These are phyloP conservation scores for Tolypocladium endophyticum DNA, from an alignment of 2,329 filamentous ascomycete species.

Conservation along the genomic window DNA sequence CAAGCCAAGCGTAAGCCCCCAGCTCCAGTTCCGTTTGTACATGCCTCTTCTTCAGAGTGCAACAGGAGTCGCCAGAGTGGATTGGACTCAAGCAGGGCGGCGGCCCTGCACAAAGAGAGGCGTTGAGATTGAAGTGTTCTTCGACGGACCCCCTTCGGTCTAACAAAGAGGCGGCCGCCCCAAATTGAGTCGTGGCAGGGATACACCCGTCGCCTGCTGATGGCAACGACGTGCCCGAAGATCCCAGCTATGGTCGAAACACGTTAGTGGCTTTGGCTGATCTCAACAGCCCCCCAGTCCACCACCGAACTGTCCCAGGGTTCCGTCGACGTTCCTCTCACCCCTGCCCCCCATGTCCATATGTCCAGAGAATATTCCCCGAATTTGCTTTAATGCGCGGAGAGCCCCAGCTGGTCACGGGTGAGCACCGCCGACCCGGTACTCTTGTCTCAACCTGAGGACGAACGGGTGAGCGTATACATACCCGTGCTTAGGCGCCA, in stretches of 20 bases:
- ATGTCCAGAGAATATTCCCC: slow-evolving; percentile 35
- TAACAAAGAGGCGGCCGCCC: background rate
- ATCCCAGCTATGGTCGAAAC: slow-evolving; percentile 28
- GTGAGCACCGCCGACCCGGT: slow-evolving; percentile 16
- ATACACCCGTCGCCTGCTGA: slow-evolving; percentile 3
- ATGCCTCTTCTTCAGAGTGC: background rate
- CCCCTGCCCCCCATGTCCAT: slow-evolving; percentile 24
- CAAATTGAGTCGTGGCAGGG: slow-evolving; percentile 7
- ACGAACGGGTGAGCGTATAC: slow-evolving; percentile 8
- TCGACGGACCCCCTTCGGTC: background rate
- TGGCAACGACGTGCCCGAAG: slow-evolving; percentile 13
- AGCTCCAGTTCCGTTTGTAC: background rate
- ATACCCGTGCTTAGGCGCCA: slow-evolving; percentile 5
- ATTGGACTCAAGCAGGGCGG: background rate
- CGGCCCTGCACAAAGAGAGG: background rate
- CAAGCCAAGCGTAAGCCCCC: background rate
- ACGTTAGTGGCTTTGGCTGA: slow-evolving; percentile 30
- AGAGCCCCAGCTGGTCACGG: slow-evolving; percentile 32
- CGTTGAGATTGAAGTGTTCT: background rate
- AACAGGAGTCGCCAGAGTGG: background rate
- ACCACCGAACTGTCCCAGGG: slow-evolving; percentile 21
- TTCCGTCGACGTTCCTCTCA: slow-evolving; percentile 22
- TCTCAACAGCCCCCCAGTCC: slow-evolving; percentile 21
- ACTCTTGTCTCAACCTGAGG: slow-evolving; percentile 3
- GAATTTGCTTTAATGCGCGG: slow-evolving; percentile 35